Percentiles rank a stretch among this genome's conserved stretches.
Evolutionary conservation across 495 filamentous ascomycete species (phyloP).

Genomic region (Penicillium cosmopolitanum): DNA sequence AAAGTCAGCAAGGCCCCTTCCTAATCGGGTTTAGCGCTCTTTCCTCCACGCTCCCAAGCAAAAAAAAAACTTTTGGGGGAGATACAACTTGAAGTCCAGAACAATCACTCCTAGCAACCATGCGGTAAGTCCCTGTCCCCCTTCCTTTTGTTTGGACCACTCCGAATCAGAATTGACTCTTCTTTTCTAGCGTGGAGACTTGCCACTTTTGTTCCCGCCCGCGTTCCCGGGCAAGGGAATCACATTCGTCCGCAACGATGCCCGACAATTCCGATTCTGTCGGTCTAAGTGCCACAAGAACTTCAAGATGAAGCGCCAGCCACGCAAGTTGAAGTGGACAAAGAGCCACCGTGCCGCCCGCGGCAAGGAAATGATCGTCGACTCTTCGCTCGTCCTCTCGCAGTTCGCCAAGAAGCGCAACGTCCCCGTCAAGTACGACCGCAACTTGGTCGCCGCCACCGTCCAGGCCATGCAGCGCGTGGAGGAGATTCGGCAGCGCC

Average conservation of each 20-base stretch:
- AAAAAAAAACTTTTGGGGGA: conserved; percentile 37
- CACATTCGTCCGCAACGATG: conserved; percentile 83
- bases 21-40: conserved; percentile 34
- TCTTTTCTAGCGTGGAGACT: conserved; percentile 68
- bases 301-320: conserved; percentile 97
- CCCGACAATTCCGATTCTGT: conserved; percentile 67
- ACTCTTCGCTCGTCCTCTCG: conserved; percentile 87
- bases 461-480: conserved; percentile 91
- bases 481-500: conserved; percentile 76
- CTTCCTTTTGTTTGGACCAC: not conserved
- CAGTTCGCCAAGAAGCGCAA: conserved; percentile 92
- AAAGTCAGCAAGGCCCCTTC: conserved; percentile 34
- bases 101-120: conserved; percentile 34
- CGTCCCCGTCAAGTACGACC: conserved; percentile 92
- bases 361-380: conserved; percentile 92
- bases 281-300: conserved; percentile 93
- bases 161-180: not conserved
- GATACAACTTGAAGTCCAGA: conserved; percentile 20
- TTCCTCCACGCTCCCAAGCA: conserved; percentile 35
- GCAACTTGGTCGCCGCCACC: conserved; percentile 83
- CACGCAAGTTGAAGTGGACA: conserved; percentile 86
- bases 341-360: conserved; percentile 72
- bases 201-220: conserved; percentile 87
- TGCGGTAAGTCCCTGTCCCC: conserved; percentile 31
- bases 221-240: conserved; percentile 90